A percentile compares a stretch with the other conserved stretches of the same genome.
These are phyloP conservation scores for Brachypodium distachyon DNA, from an alignment of 202 grass and related monocot species.

Conservation along the genomic window DNA sequence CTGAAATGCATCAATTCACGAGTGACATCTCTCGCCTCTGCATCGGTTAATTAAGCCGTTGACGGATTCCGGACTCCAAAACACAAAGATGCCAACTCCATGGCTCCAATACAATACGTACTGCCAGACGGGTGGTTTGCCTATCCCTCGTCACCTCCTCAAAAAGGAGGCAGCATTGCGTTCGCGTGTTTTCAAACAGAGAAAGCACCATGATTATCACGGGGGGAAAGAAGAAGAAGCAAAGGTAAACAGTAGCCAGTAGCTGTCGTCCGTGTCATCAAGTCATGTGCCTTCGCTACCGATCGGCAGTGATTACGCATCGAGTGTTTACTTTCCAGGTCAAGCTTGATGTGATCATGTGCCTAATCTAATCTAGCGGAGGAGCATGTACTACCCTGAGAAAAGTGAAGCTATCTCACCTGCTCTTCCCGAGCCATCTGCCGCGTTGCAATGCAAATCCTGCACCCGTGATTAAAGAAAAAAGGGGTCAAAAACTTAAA, in stretches of 20 bases:
- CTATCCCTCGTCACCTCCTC: too few species aligned
- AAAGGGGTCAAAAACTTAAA: too few species aligned
- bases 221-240: not conserved
- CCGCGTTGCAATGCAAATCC: not conserved
- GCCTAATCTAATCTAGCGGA: too few species aligned
- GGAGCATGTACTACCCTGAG: too few species aligned
- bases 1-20: too few species aligned
- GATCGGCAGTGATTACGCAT: not conserved
- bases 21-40: too few species aligned
- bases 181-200: not conserved
- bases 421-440: not conserved
- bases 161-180: not conserved
- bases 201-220: slow-evolving; percentile 2
- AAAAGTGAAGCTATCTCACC: not conserved
- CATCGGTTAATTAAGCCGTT: too few species aligned
- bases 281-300: not conserved
- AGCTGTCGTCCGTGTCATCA: not conserved
- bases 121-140: too few species aligned
- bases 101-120: too few species aligned
- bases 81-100: too few species aligned
- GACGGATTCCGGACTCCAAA: too few species aligned
- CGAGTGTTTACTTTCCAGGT: not conserved
- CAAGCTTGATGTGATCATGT: not conserved
- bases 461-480: not conserved
- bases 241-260: not conserved